A percentile compares a stretch with the other conserved stretches of the same genome.
phyloP scores from a whole-genome alignment of 2,329 filamentous ascomycete genomes.

The Fusarium avenaceum region DNA sequence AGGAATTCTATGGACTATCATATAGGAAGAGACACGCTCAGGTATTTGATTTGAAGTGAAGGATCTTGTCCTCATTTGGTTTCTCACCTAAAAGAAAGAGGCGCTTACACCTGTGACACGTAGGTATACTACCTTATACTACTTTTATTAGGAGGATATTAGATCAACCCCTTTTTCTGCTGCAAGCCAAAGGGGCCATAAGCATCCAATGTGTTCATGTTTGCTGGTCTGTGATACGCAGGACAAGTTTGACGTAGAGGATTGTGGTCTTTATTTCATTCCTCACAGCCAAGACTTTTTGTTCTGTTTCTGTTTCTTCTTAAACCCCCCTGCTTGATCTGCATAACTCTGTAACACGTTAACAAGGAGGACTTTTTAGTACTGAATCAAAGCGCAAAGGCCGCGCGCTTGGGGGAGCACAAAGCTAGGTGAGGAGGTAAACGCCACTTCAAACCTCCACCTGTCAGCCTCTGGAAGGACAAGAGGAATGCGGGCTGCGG shows the following conservation, averaged over 20 bases:
- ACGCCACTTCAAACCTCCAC: constrained; percentile 20
- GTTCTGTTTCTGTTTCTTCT: constrained; percentile 11
- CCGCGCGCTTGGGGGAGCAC: constrained; percentile 30
- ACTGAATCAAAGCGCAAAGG: constrained; percentile 32
- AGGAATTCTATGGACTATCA: constrained; percentile 14
- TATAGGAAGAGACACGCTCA: constrained; percentile 20
- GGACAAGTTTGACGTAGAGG: constrained; percentile 20
- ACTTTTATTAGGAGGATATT: neutral
- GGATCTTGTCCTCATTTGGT: constrained; percentile 15
- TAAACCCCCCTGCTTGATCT: constrained; percentile 29
- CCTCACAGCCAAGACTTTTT: constrained; percentile 30
- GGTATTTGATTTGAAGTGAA: constrained; percentile 25
- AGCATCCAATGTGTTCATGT: constrained; percentile 19
- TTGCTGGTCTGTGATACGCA: constrained; percentile 32
- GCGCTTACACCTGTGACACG: constrained; percentile 38
- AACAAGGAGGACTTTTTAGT: constrained; percentile 22
- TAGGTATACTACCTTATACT: neutral
- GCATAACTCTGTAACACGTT: constrained; percentile 13
- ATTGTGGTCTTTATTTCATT: constrained; percentile 31
- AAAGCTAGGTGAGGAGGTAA: constrained; percentile 5
- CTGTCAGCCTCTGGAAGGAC: constrained; percentile 13
- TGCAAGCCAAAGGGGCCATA: constrained; percentile 3
- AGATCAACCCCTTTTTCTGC: constrained; percentile 27
- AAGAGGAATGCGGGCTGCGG: constrained; percentile 27
- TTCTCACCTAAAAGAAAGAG: constrained; percentile 24